These are phyloP conservation scores for Vairimorpha ceranae DNA, from an alignment of 371 early-diverging fungal genomes.

Conservation along the genomic window DNA sequence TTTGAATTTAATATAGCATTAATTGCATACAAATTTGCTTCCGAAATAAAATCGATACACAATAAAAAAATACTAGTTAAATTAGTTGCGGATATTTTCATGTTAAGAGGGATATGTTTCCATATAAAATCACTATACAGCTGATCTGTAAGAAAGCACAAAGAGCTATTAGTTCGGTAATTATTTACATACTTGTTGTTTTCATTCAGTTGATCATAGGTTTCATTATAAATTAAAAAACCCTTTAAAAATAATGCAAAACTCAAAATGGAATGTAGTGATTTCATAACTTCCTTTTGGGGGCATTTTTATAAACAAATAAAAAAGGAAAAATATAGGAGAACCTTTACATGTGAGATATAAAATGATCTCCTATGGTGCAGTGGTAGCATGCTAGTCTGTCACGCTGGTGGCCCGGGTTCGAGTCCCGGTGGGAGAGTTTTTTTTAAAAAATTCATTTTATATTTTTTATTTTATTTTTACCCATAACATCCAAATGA, in stretches of 20 bases:
- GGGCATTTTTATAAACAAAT: too few species aligned
- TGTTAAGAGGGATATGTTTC: not conserved
- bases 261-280: too few species aligned
- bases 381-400: constrained; percentile 62
- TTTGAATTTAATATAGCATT: not conserved
- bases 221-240: not conserved
- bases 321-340: not conserved
- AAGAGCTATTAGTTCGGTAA: not conserved
- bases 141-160: not conserved
- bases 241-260: too few species aligned
- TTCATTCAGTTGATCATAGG: not conserved
- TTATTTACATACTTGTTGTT: not conserved
- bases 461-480: too few species aligned
- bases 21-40: not conserved
- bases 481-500: constrained; percentile 26
- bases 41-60: not conserved
- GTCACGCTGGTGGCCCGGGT: constrained; percentile 63
- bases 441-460: too few species aligned
- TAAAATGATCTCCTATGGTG: constrained; percentile 55
- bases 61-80: not conserved
- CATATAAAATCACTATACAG: not conserved
- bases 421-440: constrained; percentile 63
- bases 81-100: not conserved
- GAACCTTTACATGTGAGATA: too few species aligned
- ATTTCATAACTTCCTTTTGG: too few species aligned